Conservation (phyloP, 768 basidiomycete genomes). For the Exidia glandulosa region DNA sequence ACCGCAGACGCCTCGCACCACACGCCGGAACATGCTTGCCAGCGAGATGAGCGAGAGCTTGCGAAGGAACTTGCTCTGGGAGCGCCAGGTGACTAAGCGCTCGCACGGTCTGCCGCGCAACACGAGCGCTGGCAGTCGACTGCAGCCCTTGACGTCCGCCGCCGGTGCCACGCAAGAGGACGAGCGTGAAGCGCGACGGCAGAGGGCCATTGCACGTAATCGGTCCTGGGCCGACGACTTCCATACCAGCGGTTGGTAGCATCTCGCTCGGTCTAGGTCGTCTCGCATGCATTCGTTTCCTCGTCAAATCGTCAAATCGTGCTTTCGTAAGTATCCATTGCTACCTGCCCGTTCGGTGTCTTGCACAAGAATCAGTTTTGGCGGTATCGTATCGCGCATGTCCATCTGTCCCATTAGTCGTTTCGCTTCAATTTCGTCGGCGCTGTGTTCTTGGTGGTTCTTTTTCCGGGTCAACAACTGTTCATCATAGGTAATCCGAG, state of each 20-base stretch:
- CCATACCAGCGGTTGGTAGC: not conserved
- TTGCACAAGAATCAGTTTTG: too few relatives aligned
- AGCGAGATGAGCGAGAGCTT: conserved; percentile 81
- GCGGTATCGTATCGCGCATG: too few relatives aligned
- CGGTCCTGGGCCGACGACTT: not conserved
- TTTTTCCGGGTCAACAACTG: too few relatives aligned
- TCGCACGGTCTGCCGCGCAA: not conserved
- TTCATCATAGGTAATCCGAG: too few relatives aligned
- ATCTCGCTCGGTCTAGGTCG: not conserved
- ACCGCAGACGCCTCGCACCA: conserved; percentile 78
- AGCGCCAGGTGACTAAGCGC: conserved; percentile 13
- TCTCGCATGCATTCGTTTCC: not conserved
- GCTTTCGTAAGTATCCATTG: too few relatives aligned
- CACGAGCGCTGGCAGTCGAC: not conserved
- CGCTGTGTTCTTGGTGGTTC: too few relatives aligned
- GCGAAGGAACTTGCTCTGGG: conserved; percentile 73
- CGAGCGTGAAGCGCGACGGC: not conserved
- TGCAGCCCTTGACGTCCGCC: not conserved
- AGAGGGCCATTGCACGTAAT: not conserved
- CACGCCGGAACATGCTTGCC: conserved; percentile 70
- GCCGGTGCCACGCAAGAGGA: not conserved
- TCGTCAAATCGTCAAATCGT: too few relatives aligned
- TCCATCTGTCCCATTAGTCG: too few relatives aligned
- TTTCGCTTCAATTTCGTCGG: too few relatives aligned
- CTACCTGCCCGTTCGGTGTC: too few relatives aligned